phyloP scores from a whole-genome alignment of 2,329 filamentous ascomycete species.

The Cytospora piceae region DNA sequence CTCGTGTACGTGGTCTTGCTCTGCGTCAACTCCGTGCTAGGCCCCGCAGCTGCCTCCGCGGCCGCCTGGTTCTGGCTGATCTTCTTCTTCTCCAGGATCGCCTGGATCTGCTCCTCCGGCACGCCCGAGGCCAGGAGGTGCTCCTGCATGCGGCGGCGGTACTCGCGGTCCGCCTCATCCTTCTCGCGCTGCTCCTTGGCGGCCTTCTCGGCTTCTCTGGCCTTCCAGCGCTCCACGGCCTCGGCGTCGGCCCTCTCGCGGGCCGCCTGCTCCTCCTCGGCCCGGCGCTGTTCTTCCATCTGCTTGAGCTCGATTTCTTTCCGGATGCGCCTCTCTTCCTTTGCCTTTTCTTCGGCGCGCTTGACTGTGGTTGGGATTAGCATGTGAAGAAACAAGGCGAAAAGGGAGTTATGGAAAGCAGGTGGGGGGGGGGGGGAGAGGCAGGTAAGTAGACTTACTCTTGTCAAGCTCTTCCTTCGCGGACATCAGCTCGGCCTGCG shows the following conservation, averaged over 20 bases:
- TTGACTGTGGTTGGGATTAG: slow-evolving; percentile 40
- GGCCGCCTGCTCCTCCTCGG: slow-evolving; percentile 48
- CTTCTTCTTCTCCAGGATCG: slow-evolving; percentile 62
- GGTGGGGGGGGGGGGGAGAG: background rate
- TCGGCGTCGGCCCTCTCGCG: slow-evolving; percentile 53
- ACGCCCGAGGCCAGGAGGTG: slow-evolving; percentile 62
- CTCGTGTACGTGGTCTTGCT: slow-evolving; percentile 59
- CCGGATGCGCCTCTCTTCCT: slow-evolving; percentile 55
- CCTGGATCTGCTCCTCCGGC: slow-evolving; percentile 60
- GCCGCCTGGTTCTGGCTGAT: slow-evolving; percentile 35
- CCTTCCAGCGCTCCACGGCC: slow-evolving; percentile 57
- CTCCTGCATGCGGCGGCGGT: slow-evolving; percentile 59
- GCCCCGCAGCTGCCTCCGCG: background rate
- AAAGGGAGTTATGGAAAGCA: background rate
- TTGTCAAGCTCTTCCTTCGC: slow-evolving; percentile 54
- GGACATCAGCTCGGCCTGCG: slow-evolving; percentile 54
- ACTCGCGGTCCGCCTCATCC: slow-evolving; percentile 56
- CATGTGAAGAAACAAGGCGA: background rate
- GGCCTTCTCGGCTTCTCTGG: slow-evolving; percentile 51
- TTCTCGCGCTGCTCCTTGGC: slow-evolving; percentile 51
- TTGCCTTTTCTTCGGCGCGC: slow-evolving; percentile 49
- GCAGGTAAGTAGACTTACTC: slow-evolving; percentile 31
- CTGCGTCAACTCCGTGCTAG: slow-evolving; percentile 8
- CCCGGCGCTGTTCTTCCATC: slow-evolving; percentile 50
- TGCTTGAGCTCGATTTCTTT: slow-evolving; percentile 55